Evolutionary conservation across 371 early-diverging fungal species (phyloP), one percentile per base, ranked within the genome.

Genomic region (Mortierella sp.): DNA sequence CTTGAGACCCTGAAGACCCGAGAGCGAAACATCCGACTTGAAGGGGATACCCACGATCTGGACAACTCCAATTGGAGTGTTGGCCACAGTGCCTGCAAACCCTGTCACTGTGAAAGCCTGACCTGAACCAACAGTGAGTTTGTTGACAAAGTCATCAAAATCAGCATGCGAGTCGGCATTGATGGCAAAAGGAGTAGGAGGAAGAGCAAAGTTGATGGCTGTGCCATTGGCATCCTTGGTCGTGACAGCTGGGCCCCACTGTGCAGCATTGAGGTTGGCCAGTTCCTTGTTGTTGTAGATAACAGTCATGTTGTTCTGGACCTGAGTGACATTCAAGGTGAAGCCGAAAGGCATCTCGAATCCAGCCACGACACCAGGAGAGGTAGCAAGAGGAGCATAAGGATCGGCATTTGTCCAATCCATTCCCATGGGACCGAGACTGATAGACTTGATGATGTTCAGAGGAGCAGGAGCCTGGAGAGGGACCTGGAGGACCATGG

Each of bases 261-360:
- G 61, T 21, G 82, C 84, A 14, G 81, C 81, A 23, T 80, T 63
- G 57, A 89, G 56, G 45, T 53, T 60, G 51, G 89, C 86, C 57
- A 89, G 83, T 57, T 67, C 66, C 48, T 85, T 84, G 56, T 79
- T 80, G 66, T 84, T 82, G 60, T 84, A 83, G 60, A 82, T 81
- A 48, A 90, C 75, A 29, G 85, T 82, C 67, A 89, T 82, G 66
- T 85, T 85, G 73, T 88, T 87, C 58, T 83, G 79, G 16, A 89
- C 88, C 62, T 86, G 85, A 19, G 85, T 85, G 57, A 89, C 85
- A 45, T 85, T 86, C 53, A 89, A 56, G 11, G 83, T 62, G 80
- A 90, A 89, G 25, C 89, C 88, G 55, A 90, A 90, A 19, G 90
- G 90, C 80, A 89, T 85, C 51, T 82, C 60, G 67, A 87, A 87